Evolutionary conservation across 495 filamentous ascomycete species (phyloP).

Genomic region (Tuber umbilicatum): DNA sequence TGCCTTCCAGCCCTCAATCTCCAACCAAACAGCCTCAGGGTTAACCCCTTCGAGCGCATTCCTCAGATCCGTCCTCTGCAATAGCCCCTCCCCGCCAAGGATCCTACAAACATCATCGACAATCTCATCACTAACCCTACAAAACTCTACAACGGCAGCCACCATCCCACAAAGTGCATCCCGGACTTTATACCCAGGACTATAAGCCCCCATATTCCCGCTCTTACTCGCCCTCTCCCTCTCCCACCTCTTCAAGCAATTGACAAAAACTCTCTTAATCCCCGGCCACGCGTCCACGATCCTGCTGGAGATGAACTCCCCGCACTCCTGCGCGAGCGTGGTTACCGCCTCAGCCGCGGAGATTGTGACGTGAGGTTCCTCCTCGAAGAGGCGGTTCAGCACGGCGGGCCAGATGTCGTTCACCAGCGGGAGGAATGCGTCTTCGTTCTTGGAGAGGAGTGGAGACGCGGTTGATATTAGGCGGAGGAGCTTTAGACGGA

Average conservation of each 20-base stretch:
- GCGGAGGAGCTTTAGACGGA: constrained; percentile 68
- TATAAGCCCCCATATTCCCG: constrained; percentile 48
- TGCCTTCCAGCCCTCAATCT: constrained; percentile 39
- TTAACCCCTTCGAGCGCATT: constrained; percentile 55
- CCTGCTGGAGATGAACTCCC: constrained; percentile 70
- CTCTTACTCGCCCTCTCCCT: constrained; percentile 22
- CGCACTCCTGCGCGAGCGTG: constrained; percentile 58
- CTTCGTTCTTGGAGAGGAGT: constrained; percentile 64
- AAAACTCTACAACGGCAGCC: constrained; percentile 50
- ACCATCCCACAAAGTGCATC: constrained; percentile 54
- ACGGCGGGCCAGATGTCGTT: constrained; percentile 84
- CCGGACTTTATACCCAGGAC: constrained; percentile 54
- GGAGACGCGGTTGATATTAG: constrained; percentile 64
- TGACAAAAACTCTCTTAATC: constrained; percentile 45
- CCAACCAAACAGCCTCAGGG: constrained; percentile 67
- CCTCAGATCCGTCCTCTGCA: constrained; percentile 48
- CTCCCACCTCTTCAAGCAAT: constrained; percentile 24
- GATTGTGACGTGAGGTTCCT: constrained; percentile 66
- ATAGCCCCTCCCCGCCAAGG: constrained; percentile 50
- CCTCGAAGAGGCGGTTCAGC: constrained; percentile 61
- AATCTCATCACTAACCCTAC: constrained; percentile 55
- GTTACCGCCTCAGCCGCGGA: constrained; percentile 61
- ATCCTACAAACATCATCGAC: constrained; percentile 63
- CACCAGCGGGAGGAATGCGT: constrained; percentile 77
- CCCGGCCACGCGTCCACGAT: constrained; percentile 63